Evolutionary conservation across 2,329 filamentous ascomycete genomes (phyloP).

Genomic region (Domatiomyces catenatus): DNA sequence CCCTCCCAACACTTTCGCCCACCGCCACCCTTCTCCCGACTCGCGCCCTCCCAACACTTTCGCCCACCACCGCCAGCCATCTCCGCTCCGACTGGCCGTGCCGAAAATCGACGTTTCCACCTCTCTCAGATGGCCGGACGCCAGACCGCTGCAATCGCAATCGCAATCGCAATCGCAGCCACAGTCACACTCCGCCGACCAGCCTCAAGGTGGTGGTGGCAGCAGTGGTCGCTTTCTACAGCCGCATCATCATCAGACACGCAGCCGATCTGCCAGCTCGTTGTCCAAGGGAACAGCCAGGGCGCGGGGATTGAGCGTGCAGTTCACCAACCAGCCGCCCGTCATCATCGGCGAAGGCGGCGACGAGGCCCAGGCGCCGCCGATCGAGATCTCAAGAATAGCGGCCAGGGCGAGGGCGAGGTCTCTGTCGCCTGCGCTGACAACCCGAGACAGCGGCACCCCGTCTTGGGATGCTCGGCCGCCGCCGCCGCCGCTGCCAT

Average conservation of each 20-base stretch:
- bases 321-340: conserved; percentile 56
- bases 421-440: conserved; percentile 10
- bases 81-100: conserved; percentile 19
- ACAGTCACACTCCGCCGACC: too few relatives aligned
- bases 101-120: conserved; percentile 23
- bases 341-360: conserved; percentile 83
- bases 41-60: neutral
- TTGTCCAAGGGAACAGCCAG: conserved; percentile 24
- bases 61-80: conserved; percentile 9
- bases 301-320: conserved; percentile 57
- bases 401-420: conserved; percentile 13
- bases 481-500: neutral
- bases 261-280: conserved; percentile 17
- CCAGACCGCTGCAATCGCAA: conserved; percentile 9
- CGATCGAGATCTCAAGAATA: conserved; percentile 48
- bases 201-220: neutral
- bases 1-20: neutral
- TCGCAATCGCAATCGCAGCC: too few relatives aligned
- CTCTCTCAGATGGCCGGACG: conserved; percentile 22
- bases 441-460: neutral
- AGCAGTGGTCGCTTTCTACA: conserved; percentile 6
- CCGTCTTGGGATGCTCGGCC: conserved; percentile 6
- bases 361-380: conserved; percentile 63
- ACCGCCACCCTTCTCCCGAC: neutral
- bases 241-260: conserved; percentile 9